Conservation (phyloP, 805 yeast species). For the Ogataea pignaliae region DNA sequence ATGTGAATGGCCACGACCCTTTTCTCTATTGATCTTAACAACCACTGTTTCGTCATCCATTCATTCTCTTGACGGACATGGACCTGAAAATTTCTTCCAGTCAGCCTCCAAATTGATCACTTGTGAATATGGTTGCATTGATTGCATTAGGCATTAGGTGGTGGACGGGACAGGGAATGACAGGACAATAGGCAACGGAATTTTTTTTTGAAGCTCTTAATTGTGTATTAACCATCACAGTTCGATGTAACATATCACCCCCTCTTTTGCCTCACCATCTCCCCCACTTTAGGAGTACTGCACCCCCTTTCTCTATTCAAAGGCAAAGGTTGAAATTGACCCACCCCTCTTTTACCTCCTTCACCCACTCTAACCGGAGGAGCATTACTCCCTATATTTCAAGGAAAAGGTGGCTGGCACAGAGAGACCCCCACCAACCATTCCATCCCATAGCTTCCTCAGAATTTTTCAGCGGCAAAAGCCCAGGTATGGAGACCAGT, state of each 20-base stretch:
- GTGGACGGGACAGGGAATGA: too few species aligned
- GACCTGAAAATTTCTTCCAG: too few species aligned
- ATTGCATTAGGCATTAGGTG: too few species aligned
- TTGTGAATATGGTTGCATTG: too few species aligned
- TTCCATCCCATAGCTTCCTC: neutral
- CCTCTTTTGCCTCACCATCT: constrained; percentile 1
- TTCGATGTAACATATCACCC: neutral
- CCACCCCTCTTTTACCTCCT: too few species aligned
- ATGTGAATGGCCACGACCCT: constrained; percentile 1
- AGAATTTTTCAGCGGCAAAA: neutral
- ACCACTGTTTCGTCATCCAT: too few species aligned
- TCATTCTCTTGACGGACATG: too few species aligned
- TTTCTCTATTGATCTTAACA: neutral
- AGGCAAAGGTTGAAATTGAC: neutral
- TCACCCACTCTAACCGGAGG: neutral
- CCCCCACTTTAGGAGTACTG: neutral
- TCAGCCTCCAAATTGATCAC: too few species aligned
- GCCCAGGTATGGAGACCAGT: too few species aligned
- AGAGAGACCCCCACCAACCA: neutral
- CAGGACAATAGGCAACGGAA: too few species aligned
- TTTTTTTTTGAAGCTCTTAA: too few species aligned
- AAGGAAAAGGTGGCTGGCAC: too few species aligned
- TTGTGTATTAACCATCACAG: neutral
- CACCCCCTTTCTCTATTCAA: constrained; percentile 2
- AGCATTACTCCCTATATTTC: neutral